Percentiles rank a stretch among this genome's conserved stretches.
phyloP scores from a whole-genome alignment of 75 land plant genomes.

The Sequoiadendron giganteum region DNA sequence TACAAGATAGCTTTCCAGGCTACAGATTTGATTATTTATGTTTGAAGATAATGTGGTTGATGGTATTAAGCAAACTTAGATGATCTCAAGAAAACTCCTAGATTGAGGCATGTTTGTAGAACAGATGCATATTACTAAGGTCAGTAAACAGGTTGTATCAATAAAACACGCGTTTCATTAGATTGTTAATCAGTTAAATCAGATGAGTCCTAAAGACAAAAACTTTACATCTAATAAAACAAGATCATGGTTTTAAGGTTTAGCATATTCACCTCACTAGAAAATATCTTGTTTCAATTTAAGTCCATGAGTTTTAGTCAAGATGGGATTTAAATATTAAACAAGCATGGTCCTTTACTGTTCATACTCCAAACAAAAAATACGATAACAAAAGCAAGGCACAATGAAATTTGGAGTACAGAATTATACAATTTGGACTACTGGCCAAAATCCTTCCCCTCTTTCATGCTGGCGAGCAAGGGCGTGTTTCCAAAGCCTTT shows the following conservation, averaged over 20 bases:
- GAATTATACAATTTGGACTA: conserved; percentile 84
- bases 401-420: not conserved
- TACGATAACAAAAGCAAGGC: not conserved
- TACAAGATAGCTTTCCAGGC: not conserved
- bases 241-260: not conserved
- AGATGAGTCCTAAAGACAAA: not conserved
- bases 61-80: not conserved
- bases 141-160: not conserved
- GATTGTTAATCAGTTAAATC: too few species aligned
- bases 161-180: not conserved
- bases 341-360: not conserved
- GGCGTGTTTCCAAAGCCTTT: conserved; percentile 95
- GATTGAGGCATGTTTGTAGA: not conserved
- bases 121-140: not conserved
- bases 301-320: not conserved
- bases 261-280: not conserved
- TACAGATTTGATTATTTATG: not conserved
- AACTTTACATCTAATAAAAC: not conserved
- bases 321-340: not conserved
- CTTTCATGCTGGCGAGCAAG: conserved; percentile 71
- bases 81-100: not conserved
- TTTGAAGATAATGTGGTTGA: not conserved
- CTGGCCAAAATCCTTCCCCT: conserved; percentile 72
- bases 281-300: not conserved
- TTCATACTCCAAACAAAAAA: not conserved